A percentile compares a stretch with the other conserved stretches of the same genome.
These are phyloP conservation scores for Knoxdaviesia capensis DNA, from an alignment of 2,329 filamentous ascomycete genomes.

Conservation along the genomic window DNA sequence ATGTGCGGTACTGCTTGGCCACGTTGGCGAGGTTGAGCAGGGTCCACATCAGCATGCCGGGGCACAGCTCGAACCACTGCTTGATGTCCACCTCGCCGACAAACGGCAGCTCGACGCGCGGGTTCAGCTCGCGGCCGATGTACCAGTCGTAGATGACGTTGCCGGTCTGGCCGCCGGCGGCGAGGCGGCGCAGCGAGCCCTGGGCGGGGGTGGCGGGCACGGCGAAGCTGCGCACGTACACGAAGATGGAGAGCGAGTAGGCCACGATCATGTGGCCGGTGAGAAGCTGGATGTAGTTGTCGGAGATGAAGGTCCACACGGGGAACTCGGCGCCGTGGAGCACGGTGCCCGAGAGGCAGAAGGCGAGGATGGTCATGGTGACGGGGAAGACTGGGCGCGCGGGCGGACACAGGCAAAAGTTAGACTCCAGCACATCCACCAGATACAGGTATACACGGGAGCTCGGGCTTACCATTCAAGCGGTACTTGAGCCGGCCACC, in stretches of 20 bases:
- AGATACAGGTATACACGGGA: neutral
- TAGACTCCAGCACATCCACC: neutral
- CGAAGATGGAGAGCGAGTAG: slow-evolving; percentile 50
- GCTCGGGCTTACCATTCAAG: slow-evolving; percentile 41
- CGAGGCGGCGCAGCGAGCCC: slow-evolving; percentile 53
- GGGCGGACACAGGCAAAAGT: neutral
- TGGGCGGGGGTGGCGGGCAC: slow-evolving; percentile 48
- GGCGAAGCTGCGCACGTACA: slow-evolving; percentile 66
- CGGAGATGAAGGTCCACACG: slow-evolving; percentile 82
- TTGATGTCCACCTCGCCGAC: slow-evolving; percentile 83
- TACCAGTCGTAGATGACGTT: slow-evolving; percentile 92
- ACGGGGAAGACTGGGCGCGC: slow-evolving; percentile 46
- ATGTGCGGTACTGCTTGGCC: slow-evolving; percentile 71
- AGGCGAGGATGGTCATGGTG: slow-evolving; percentile 51
- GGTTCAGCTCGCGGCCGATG: slow-evolving; percentile 89
- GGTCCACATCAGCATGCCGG: slow-evolving; percentile 77
- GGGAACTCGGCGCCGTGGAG: slow-evolving; percentile 62
- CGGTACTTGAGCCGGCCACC: slow-evolving; percentile 67
- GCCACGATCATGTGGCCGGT: slow-evolving; percentile 67
- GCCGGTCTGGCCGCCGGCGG: slow-evolving; percentile 60
- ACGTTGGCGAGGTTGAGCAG: slow-evolving; percentile 69
- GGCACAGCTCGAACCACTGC: slow-evolving; percentile 74
- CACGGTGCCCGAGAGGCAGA: slow-evolving; percentile 53
- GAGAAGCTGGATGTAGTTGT: slow-evolving; percentile 74
- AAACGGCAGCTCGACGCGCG: slow-evolving; percentile 57